Conservation (phyloP, 2,329 filamentous ascomycete genomes). For the Verticillium albo-atrum region DNA sequence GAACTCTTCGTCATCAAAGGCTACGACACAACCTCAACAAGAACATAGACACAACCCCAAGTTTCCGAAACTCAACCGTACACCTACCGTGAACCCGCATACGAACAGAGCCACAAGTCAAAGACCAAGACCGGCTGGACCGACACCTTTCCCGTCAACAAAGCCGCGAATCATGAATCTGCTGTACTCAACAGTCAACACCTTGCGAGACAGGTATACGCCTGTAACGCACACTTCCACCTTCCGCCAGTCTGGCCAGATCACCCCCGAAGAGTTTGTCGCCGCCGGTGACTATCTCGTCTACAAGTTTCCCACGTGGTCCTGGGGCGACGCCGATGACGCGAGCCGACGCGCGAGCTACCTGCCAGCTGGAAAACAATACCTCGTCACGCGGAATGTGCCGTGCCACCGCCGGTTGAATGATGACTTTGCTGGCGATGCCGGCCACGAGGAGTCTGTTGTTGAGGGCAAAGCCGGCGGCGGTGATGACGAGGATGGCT, state of each 20-base stretch:
- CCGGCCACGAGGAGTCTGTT: conserved; percentile 79
- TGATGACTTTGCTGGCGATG: conserved; percentile 87
- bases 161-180: conserved; percentile 64
- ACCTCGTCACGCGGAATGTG: conserved; percentile 88
- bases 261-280: conserved; percentile 95
- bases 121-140: neutral
- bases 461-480: conserved; percentile 54
- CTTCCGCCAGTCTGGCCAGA: conserved; percentile 89
- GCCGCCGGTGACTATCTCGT: conserved; percentile 95
- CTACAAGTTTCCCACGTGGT: conserved; percentile 99
- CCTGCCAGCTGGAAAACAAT: conserved; percentile 88
- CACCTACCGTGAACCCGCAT: neutral
- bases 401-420: conserved; percentile 89
- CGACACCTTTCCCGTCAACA: neutral
- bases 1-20: neutral
- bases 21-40: neutral
- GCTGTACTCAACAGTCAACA: conserved; percentile 88
- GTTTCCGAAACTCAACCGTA: neutral
- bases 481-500: conserved; percentile 75
- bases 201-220: conserved; percentile 85
- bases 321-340: conserved; percentile 88
- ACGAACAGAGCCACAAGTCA: neutral
- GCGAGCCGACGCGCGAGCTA: conserved; percentile 72
- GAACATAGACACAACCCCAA: neutral
- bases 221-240: conserved; percentile 87